These are phyloP conservation scores for Protomyces arabidopsidicola DNA, from an alignment of 1,139 yeast species.

Conservation along the genomic window DNA sequence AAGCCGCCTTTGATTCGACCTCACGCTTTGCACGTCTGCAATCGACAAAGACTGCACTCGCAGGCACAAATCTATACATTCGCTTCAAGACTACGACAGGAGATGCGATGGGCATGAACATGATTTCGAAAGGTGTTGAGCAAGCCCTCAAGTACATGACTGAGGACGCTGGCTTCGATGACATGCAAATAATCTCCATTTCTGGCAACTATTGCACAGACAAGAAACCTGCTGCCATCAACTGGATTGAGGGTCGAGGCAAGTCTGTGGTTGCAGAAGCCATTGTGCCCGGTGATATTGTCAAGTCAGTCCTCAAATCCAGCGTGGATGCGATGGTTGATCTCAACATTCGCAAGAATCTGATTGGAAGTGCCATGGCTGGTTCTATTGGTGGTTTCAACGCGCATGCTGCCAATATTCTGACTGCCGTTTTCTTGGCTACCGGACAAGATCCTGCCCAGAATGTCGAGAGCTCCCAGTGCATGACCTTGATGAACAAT, in stretches of 20 bases:
- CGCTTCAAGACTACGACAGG: constrained; percentile 97
- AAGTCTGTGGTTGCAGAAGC: constrained; percentile 98
- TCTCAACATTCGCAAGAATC: constrained; percentile 78
- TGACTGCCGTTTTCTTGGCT: constrained; percentile 89
- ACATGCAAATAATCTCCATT: constrained; percentile 86
- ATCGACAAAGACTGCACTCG: constrained; percentile 84
- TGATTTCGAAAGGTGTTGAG: constrained; percentile 98
- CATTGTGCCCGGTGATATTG: constrained; percentile 74
- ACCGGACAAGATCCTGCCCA: constrained; percentile 63
- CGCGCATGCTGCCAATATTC: constrained; percentile 95
- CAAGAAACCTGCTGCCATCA: constrained; percentile 95
- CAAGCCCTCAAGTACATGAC: constrained; percentile 75
- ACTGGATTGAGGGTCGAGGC: constrained; percentile 99
- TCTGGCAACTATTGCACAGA: constrained; percentile 98
- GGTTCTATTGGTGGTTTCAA: constrained; percentile 97
- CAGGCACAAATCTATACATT: constrained; percentile 84
- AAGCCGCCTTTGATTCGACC: constrained; percentile 91
- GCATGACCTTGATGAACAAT: constrained; percentile 91
- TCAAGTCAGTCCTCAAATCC: constrained; percentile 75
- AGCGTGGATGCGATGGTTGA: constrained; percentile 90
- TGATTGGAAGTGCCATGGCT: constrained; percentile 97
- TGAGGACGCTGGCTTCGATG: constrained; percentile 85
- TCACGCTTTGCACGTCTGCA: constrained; percentile 95
- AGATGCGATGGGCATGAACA: constrained; percentile 99
- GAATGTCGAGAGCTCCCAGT: constrained; percentile 92